These are phyloP conservation scores for Vigna nakashimae DNA, from an alignment of 306 rosid genomes.

Conservation along the genomic window DNA sequence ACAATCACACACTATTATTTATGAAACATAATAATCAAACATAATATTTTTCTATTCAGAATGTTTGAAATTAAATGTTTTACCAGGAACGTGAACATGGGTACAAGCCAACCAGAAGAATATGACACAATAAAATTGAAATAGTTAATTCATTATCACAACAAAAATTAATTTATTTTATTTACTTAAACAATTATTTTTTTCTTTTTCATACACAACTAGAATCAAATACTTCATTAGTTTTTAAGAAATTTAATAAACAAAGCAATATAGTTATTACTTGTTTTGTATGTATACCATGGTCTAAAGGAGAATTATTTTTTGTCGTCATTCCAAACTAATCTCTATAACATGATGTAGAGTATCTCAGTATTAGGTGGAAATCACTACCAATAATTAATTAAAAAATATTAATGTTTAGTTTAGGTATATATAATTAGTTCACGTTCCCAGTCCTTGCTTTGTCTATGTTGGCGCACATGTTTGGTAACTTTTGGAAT, in stretches of 20 bases:
- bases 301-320: background rate
- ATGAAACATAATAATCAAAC: too few relatives aligned
- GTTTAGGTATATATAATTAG: slow-evolving; percentile 22
- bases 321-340: slow-evolving; percentile 20
- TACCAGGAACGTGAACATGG: too few relatives aligned
- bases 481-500: background rate
- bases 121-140: too few relatives aligned
- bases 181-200: too few relatives aligned
- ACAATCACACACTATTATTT: too few relatives aligned
- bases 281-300: background rate
- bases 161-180: too few relatives aligned
- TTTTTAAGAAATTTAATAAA: background rate
- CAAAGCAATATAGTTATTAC: background rate
- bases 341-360: background rate
- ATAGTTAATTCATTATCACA: too few relatives aligned
- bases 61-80: too few relatives aligned
- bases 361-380: slow-evolving; percentile 37
- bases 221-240: too few relatives aligned
- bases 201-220: too few relatives aligned
- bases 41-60: too few relatives aligned
- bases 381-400: background rate
- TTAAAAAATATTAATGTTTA: slow-evolving; percentile 4
- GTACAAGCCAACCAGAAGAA: too few relatives aligned
- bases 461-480: slow-evolving; percentile 24
- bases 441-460: background rate